Conservation (phyloP, 2,329 filamentous ascomycete species). For the Spiromastix sp. region DNA sequence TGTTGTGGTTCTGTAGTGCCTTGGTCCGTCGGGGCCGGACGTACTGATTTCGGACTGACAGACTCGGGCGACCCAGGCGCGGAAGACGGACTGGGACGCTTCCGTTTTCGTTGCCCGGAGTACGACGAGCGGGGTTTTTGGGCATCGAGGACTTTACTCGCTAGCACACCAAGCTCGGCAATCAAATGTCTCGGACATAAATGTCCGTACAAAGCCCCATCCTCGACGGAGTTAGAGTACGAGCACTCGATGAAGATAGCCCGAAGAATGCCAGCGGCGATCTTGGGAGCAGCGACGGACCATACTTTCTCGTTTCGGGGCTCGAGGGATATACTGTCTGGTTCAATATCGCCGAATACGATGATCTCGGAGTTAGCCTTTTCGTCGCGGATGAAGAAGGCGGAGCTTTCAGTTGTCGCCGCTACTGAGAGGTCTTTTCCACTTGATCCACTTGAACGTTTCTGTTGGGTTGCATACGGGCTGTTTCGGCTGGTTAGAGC, state of each 20-base stretch:
- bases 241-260: conserved; percentile 95
- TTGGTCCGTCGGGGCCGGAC: no score
- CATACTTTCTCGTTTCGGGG: conserved; percentile 77
- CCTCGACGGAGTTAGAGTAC: conserved; percentile 69
- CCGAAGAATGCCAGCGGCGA: conserved; percentile 58
- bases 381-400: conserved; percentile 81
- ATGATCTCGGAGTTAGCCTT: conserved; percentile 65
- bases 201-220: conserved; percentile 77
- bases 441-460: no score
- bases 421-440: conserved; percentile 15
- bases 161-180: conserved; percentile 64
- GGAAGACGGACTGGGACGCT: conserved; percentile 20
- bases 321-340: conserved; percentile 70
- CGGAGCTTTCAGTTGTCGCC: conserved; percentile 60
- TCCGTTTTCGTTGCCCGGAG: conserved; percentile 31
- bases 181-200: conserved; percentile 74
- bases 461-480: no score
- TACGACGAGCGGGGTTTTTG: conserved; percentile 26
- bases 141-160: conserved; percentile 54
- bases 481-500: no score
- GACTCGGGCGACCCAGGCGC: background rate
- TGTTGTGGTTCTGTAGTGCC: background rate
- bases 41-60: conserved; percentile 8
- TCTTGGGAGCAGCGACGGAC: conserved; percentile 79
- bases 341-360: conserved; percentile 92